Base-by-base conservation (phyloP, 441 rosid genomes). In the Adansonia gregorii region DNA sequence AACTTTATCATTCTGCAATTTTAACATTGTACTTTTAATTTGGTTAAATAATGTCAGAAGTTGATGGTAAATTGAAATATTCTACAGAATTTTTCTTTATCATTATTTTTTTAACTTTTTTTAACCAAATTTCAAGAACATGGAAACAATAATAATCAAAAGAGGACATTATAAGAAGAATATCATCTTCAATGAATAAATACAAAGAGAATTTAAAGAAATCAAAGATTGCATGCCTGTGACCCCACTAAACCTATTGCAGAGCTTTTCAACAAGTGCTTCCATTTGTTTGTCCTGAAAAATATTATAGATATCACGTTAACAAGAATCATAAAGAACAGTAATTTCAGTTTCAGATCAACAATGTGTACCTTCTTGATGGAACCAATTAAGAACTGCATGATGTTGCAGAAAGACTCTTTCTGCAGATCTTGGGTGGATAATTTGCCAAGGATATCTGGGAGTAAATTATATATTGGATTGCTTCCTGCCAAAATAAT, bases 201-300 rank as follows among this genome's bases (percentile, higher is more conserved):
- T 41, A 60, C 68, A 69, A 72, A 66, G 58, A 68, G 3, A 77
- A 59, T 27, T 71, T 24, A 54, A 65, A 61, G 76, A 43, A 41
- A 52, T 4, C 15, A 82, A 81, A 80, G 76, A 59, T 17, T 20
- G 70, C 77, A 56, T 83, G 93, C 99, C 98, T 85, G 94, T 89
- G 81, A 89, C 95, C 70, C 99, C 99, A 71, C 88, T 83, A 82
- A 97, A 93, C 87, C 99, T 88, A 80, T 97, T 90, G 93, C 99
- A 97, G 72, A 94, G 99, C 85, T 97, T 97, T 86, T 93, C 99
- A 80, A 94, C 97, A 75, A 97, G 97, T 77, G 98, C 87, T 78
- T 97, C 99, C 98, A 97, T 94, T 84, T 97, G 99, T 86, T 90
- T 97, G 81, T 97, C 99, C 98, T 93, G 84, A 67, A 83, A 10